Evolutionary conservation across 2,329 filamentous ascomycete species (phyloP), one percentile per base, ranked within the genome.

Genomic region (Fonsecaea pedrosoi): DNA sequence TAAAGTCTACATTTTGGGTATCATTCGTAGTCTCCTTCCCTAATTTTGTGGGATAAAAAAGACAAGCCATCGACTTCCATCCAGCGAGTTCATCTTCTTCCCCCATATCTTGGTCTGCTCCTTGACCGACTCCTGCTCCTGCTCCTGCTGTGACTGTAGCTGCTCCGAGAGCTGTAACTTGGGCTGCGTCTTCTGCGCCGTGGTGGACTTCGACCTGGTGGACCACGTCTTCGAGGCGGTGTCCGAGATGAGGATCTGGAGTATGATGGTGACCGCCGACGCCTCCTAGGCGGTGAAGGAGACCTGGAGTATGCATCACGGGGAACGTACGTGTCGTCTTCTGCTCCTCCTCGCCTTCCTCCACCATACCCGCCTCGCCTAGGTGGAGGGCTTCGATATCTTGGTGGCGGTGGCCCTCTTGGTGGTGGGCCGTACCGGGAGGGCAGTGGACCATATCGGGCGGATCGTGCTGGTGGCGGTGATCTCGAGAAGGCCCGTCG

Each of bases 401-500:
- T 67, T 66, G 70, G 73, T 18, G 74, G 48, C 7, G 67, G 62
- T 5, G 69, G 67, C 9, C 65, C 70, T 66, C 70, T 62, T 58
- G 75, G 72, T 54, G 75, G 72, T 66, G 75, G 74, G 21, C 75
- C 71, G 62, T 75, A 75, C 54, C 75, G 72, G 38, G 72, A 58
- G n/a, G 81, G 54, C 82, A 81, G 38, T 80, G 81, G 69, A 76
- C 80, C 55, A 72, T 74, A 70, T 75, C 86, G 78, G 66, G 88
- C 85, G 58, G 86, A 86, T 59, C 89, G 86, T 60, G 90, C 87
- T 4, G 86, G 86, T 1, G 92, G 92, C 15, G 94, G 94, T 54
- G 90, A 88, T 18, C 88, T 88, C 6, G 92, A 94, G 74, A 97
- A 92, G 73, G 92, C 92, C 74, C 91, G 89, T 58, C 91, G 87